Base-by-base conservation (phyloP, 2,329 filamentous ascomycete species). In the Alternaria solani region DNA sequence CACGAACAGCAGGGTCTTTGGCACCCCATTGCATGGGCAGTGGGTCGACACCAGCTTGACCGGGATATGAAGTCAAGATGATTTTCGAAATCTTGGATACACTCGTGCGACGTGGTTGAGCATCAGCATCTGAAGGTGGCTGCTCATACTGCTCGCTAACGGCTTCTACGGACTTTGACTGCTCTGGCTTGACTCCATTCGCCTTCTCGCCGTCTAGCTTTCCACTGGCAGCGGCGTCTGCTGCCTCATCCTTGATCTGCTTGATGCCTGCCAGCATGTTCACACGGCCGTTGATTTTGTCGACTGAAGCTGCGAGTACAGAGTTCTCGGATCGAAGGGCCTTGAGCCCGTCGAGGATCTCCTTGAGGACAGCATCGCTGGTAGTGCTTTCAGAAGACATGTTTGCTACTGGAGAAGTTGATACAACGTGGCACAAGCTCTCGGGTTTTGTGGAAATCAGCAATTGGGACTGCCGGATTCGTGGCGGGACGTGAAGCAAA, bases 11-110 rank as follows among this genome's bases (percentile, higher is more conserved):
- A 39, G 92, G 88, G 76, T 96, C 91, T 55, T 86, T 81, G 56
- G 92, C 88, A 51, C 94, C 94, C 94, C 94, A 98, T 68, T 91
- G 86, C 84, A 98, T 88, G 23, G 89, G 87, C 52, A 97, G 82
- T n/a, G 94, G 94, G 66, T 96, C 92, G 79, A 98, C 94, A 64
- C 94, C 94, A 67, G 92, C 93, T 81, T 97, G 94, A 70, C 93
- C 93, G 28, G 94, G 94, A 79, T 98, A 97, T 6, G 94, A 97
- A 51, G 89, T 91, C 67, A 91, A 81, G 66, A 90, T 89, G 73
- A 90, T 89, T 69, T 88, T 88, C 44, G 85, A 87, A 39, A 82
- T 83, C 77, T 79, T 81, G 49, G 80, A 81, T 47, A 81, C 73
- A 67, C 79, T 83, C 42, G 78, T 64, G 66, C 80, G 77, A 66